These are phyloP conservation scores for Dothideomycetes sp. DNA, from an alignment of 2,329 filamentous ascomycete species.

Conservation along the genomic window DNA sequence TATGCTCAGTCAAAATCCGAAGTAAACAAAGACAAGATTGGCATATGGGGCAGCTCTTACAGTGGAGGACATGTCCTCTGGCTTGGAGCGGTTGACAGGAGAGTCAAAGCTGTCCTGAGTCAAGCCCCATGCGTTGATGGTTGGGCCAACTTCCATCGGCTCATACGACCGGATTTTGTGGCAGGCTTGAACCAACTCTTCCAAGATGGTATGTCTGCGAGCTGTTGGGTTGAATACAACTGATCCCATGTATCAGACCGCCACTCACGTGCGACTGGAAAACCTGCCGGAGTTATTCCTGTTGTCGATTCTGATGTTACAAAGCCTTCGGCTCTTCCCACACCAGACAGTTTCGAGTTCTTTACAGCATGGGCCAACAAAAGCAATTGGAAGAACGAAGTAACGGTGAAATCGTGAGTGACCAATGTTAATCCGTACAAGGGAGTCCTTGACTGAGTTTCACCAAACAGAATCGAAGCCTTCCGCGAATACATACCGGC, in stretches of 20 bases:
- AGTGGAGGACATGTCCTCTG: constrained; percentile 33
- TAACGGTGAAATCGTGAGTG: constrained; percentile 27
- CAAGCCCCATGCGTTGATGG: constrained; percentile 30
- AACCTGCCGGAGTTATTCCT: constrained; percentile 4
- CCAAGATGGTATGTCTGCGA: constrained; percentile 14
- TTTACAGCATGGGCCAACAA: constrained; percentile 28
- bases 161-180: constrained; percentile 27
- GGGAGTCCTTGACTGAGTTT: background rate
- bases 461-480: constrained; percentile 20
- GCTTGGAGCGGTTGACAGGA: constrained; percentile 31
- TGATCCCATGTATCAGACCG: constrained; percentile 22
- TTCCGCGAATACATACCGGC: constrained; percentile 23
- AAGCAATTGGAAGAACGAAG: constrained; percentile 31
- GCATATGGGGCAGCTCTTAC: constrained; percentile 31
- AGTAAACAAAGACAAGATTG: constrained; percentile 27
- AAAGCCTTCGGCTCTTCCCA: constrained; percentile 26
- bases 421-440: background rate
- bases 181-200: constrained; percentile 21
- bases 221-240: no score
- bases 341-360: constrained; percentile 28
- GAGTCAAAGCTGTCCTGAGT: constrained; percentile 33
- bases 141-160: constrained; percentile 28
- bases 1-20: constrained; percentile 26
- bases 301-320: constrained; percentile 19
- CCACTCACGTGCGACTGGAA: constrained; percentile 25